Evolutionary conservation across 208 protist species (phyloP).

Genomic region (Novymonas esmeraldas): DNA sequence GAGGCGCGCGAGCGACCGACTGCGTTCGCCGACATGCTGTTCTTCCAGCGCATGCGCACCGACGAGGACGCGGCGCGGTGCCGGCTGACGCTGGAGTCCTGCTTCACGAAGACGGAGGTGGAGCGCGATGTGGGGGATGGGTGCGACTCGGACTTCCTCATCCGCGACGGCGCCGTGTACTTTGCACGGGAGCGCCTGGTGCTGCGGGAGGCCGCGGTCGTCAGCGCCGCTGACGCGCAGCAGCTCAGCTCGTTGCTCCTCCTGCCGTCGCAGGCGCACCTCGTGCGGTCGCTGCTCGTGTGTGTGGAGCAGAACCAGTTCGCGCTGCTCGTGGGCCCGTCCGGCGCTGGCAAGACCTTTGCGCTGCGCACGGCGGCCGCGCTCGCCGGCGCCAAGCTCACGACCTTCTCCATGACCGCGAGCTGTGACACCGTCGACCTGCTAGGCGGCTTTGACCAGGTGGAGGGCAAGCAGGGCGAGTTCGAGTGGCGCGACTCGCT

Average conservation of each 20-base stretch:
- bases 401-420: conserved; percentile 97
- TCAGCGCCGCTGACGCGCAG: conserved; percentile 23
- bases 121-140: conserved; percentile 23
- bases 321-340: conserved; percentile 95
- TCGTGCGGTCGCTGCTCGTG: conserved; percentile 85
- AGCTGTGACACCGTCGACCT: conserved; percentile 99
- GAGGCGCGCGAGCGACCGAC: conserved; percentile 37
- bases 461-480: conserved; percentile 93
- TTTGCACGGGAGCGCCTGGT: conserved; percentile 52
- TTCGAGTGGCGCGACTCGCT: conserved; percentile 99
- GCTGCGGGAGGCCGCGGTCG: conserved; percentile 5
- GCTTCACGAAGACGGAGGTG: conserved; percentile 48
- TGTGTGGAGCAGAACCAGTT: conserved; percentile 96
- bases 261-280: conserved; percentile 66
- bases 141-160: conserved; percentile 69
- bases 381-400: conserved; percentile 90
- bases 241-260: conserved; percentile 45
- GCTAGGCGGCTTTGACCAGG: conserved; percentile 99
- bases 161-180: conserved; percentile 61
- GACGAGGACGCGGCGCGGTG: conserved; percentile 65
- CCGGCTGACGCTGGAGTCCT: conserved; percentile 34
- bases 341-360: conserved; percentile 96
- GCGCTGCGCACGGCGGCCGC: conserved; percentile 93
- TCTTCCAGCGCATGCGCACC: conserved; percentile 90
- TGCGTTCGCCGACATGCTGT: conserved; percentile 79